Percentiles rank a stretch among this genome's conserved stretches.
Conservation (phyloP, 1,139 yeast genomes). For the Sugiyamaella paludigena region DNA sequence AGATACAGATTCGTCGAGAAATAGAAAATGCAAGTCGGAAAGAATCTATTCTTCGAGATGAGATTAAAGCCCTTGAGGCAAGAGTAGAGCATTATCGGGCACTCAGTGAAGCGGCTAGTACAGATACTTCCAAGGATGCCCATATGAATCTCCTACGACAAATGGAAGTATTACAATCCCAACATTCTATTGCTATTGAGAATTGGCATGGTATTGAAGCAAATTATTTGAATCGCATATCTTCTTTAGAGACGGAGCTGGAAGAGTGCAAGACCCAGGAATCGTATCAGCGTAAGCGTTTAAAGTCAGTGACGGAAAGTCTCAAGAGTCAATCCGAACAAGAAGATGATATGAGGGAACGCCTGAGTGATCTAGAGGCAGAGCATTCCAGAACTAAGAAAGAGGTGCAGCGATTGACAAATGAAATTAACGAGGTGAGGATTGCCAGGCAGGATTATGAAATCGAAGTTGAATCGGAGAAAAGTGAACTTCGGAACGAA, state of each 20-base stretch:
- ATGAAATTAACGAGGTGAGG: background rate
- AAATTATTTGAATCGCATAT: conserved; percentile 48
- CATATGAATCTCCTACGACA: conserved; percentile 40
- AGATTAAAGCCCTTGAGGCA: conserved; percentile 40
- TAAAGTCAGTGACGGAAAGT: conserved; percentile 26
- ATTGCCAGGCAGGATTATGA: background rate
- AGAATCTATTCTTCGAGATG: conserved; percentile 31
- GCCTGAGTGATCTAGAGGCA: conserved; percentile 20
- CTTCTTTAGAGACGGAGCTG: conserved; percentile 43
- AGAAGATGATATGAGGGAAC: conserved; percentile 28
- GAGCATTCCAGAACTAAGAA: background rate
- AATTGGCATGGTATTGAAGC: conserved; percentile 66
- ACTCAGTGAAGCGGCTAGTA: conserved; percentile 39
- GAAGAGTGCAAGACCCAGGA: conserved; percentile 35
- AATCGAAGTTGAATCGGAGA: conserved; percentile 17
- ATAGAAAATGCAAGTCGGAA: conserved; percentile 16
- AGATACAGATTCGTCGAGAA: conserved; percentile 24
- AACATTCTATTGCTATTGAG: conserved; percentile 62
- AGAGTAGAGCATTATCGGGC: conserved; percentile 45
- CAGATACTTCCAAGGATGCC: conserved; percentile 34
- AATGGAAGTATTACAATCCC: conserved; percentile 60
- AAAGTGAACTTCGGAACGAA: conserved; percentile 23
- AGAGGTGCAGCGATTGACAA: background rate
- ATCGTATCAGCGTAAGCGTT: conserved; percentile 25
- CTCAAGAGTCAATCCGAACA: conserved; percentile 24